phyloP scores from a whole-genome alignment of 176 grass and related monocot genomes.

The Carex pumila region DNA sequence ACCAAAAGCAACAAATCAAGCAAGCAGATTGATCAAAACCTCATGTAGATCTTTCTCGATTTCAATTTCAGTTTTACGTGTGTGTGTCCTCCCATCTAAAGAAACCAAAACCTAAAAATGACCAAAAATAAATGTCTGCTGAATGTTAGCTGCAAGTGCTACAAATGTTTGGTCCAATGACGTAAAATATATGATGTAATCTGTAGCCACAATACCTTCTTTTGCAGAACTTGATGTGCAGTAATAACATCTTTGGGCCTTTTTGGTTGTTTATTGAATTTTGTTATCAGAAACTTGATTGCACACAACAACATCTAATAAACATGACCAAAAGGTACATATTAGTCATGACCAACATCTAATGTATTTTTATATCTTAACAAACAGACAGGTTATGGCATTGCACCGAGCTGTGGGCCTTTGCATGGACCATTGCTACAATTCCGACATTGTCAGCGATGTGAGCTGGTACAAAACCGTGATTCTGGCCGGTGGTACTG shows the following conservation, averaged over 20 bases:
- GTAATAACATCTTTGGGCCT: background rate
- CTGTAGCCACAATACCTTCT: background rate
- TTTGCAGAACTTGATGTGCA: background rate
- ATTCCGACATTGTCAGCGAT: conserved; percentile 42
- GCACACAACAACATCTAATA: background rate
- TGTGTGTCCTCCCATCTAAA: background rate
- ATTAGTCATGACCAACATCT: background rate
- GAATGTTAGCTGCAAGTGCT: background rate
- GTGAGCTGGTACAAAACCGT: conserved; percentile 79
- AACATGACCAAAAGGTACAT: background rate
- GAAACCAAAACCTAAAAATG: no score
- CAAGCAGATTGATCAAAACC: background rate
- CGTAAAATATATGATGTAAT: background rate
- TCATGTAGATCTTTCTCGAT: background rate
- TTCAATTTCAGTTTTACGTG: background rate
- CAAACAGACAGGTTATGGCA: conserved; percentile 62
- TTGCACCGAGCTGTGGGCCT: conserved; percentile 77
- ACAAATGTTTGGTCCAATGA: background rate
- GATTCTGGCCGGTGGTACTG: conserved; percentile 75
- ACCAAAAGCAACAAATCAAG: background rate
- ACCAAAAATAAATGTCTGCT: background rate
- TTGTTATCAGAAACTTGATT: background rate
- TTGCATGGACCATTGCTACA: conserved; percentile 90
- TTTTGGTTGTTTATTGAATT: background rate
- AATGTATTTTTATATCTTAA: conserved; percentile 11